These are phyloP conservation scores for Vaccinium corymbosum DNA, from an alignment of 148 eudicot genomes.

Conservation along the genomic window DNA sequence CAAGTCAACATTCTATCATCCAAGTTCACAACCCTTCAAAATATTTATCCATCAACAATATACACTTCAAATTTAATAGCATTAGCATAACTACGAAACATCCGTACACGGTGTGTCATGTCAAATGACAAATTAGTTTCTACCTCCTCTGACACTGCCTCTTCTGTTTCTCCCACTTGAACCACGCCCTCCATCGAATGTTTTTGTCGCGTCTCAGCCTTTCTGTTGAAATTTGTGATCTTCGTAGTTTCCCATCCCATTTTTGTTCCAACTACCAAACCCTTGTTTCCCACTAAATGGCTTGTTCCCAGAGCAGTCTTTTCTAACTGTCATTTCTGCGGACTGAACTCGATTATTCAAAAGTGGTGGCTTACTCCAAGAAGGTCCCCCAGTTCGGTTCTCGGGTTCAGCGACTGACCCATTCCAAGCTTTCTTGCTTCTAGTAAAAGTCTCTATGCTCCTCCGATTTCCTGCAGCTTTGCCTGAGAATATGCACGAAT, in stretches of 20 bases:
- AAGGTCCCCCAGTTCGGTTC: conserved; percentile 12
- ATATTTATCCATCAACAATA: no score
- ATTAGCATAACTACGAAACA: no score
- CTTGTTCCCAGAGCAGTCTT: neutral
- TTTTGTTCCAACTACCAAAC: conserved; percentile 16
- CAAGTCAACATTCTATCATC: no score
- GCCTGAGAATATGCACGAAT: neutral
- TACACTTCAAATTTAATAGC: no score
- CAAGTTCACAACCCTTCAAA: no score
- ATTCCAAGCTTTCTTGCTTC: conserved; percentile 18
- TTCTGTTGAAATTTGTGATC: neutral
- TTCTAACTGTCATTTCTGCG: neutral
- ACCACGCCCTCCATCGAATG: conserved; percentile 29
- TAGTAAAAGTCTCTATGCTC: neutral
- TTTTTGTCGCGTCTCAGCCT: neutral
- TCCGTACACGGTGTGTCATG: no score
- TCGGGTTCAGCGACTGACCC: neutral
- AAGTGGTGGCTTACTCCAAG: neutral
- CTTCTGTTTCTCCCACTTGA: conserved; percentile 43
- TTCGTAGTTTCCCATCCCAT: neutral
- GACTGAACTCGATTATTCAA: neutral
- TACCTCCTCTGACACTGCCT: conserved; percentile 20
- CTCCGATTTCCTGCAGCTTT: conserved; percentile 20
- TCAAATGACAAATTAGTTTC: neutral
- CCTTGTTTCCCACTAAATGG: conserved; percentile 6